Evolutionary conservation across 176 grass and related monocot genomes (phyloP).

Genomic region (Phyllostachys edulis): DNA sequence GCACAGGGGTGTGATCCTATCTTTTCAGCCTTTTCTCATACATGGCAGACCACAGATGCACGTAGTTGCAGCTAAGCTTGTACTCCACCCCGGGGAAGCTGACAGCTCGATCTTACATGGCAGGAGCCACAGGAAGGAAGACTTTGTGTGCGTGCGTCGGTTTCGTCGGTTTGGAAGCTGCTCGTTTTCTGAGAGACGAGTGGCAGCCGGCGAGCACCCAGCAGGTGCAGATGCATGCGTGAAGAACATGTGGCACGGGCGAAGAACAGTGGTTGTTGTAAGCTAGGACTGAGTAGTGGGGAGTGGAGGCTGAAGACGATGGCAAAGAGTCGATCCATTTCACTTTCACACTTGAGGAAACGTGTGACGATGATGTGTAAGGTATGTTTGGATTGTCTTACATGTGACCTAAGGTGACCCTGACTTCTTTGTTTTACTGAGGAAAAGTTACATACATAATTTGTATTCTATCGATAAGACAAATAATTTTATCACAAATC

Average conservation of each 20-base stretch:
- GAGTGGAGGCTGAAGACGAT: not conserved
- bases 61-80: not conserved
- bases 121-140: not conserved
- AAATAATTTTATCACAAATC: too few species aligned
- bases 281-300: not conserved
- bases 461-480: too few species aligned
- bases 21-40: not conserved
- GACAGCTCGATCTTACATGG: not conserved
- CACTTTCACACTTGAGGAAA: not conserved
- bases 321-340: not conserved
- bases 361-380: not conserved
- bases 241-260: not conserved
- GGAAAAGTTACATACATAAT: too few species aligned
- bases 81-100: not conserved
- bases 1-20: not conserved
- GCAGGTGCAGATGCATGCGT: not conserved
- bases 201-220: not conserved
- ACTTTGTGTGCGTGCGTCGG: not conserved
- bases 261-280: not conserved
- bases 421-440: not conserved
- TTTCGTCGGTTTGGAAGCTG: not conserved
- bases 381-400: not conserved
- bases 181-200: not conserved
- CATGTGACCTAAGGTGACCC: not conserved
- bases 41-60: not conserved